Evolutionary conservation across 306 rosid species (phyloP).

Genomic region (Vicia sativa): DNA sequence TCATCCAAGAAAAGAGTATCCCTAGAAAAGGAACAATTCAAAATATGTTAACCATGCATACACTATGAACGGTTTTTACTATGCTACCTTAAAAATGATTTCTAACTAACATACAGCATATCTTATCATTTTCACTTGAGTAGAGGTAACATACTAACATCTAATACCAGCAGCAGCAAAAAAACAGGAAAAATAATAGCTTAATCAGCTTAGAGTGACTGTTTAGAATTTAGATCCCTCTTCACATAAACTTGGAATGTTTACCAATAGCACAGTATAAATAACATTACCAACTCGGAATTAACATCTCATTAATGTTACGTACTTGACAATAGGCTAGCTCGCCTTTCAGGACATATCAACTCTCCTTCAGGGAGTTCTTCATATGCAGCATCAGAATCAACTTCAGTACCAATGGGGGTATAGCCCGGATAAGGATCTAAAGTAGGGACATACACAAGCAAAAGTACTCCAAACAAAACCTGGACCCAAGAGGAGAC

Average conservation of each 20-base stretch:
- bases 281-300: conserved; percentile 15
- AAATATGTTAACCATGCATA: conserved; percentile 33
- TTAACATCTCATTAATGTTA: conserved; percentile 30
- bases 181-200: conserved; percentile 10
- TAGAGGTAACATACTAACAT: conserved; percentile 2
- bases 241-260: background rate
- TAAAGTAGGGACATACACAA: conserved; percentile 71
- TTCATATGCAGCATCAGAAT: conserved; percentile 68
- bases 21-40: conserved; percentile 49
- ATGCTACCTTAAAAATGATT: conserved; percentile 23
- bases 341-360: conserved; percentile 80
- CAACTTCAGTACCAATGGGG: conserved; percentile 60
- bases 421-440: conserved; percentile 87
- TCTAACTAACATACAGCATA: background rate
- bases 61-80: conserved; percentile 7
- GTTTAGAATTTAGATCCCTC: background rate
- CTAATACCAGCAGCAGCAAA: conserved; percentile 5
- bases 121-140: conserved; percentile 32
- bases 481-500: conserved; percentile 58
- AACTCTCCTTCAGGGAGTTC: conserved; percentile 87
- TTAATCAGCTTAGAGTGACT: conserved; percentile 25
- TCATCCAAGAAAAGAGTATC: conserved; percentile 76
- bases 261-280: conserved; percentile 19
- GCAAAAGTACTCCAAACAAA: conserved; percentile 79
- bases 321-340: conserved; percentile 74